Base-by-base conservation (phyloP, 257 asterid genomes). In the Lantana camara region DNA sequence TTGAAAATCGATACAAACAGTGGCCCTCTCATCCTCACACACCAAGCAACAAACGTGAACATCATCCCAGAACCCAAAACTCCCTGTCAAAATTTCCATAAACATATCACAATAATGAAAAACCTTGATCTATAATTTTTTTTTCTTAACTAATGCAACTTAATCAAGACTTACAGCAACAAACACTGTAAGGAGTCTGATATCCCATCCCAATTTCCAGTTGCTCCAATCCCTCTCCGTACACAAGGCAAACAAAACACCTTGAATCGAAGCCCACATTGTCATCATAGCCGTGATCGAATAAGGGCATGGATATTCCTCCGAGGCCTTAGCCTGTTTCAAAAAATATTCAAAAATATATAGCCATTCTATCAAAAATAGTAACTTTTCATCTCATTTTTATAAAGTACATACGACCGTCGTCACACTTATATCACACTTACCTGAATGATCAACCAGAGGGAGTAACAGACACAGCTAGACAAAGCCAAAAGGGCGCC, bases 381-480 rank as follows among this genome's bases (percentile, higher is more conserved):
- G 32, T 27, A 2, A 2, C 5, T 27, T 27, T 2, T 27, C 32
- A 2, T 27, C 32, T 27, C 5, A 27, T 27, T 27, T n/a, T n/a
- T n/a, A n/a, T n/a, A n/a, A n/a, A n/a, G n/a, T n/a, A n/a, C n/a
- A n/a, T n/a, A n/a, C n/a, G n/a, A n/a, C n/a, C n/a, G n/a, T n/a
- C 12, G 21, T 27, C 32, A 27, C 32, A 27, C 5, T 27, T 27
- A 27, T 2, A 27, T 27, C 4, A 2, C 5, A 2, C 2, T 12
- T 35, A 83, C 98, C 95, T 86, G 96, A 64, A 80, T 11, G 22
- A 89, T 82, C 64, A 89, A 69, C 91, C 95, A 80, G 0, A 83
- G 4, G 3, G 97, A 78, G 62, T 75, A 80, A 29, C 77, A 72
- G 4, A 74, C 65, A 32, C 90, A 83, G 45, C 87, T 74, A 16